Base-by-base conservation (phyloP, 768 basidiomycete species). In the Tylopilus subfusipes region DNA sequence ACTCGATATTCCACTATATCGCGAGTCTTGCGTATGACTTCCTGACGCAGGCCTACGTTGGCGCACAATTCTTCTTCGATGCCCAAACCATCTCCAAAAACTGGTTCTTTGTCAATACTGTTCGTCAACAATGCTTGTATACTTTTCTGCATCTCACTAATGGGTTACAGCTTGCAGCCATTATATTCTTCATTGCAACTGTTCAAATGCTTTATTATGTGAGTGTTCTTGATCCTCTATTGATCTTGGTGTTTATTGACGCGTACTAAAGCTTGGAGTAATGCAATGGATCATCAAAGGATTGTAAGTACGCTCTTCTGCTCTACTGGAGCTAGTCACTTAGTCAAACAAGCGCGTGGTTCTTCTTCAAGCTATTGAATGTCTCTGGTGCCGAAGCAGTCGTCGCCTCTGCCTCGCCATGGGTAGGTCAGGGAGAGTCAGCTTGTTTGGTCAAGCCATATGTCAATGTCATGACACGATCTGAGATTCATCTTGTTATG, bases 341-440 rank as follows among this genome's bases (percentile, higher is more conserved):
- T 16, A 56, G 55, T 42, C 48, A 33, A 29, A 50, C 42, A 52
- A 88, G 86, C 65, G 93, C 93, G 4, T 93, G 90, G 90, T 81
- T 95, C 74, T 95, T 96, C 80, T 93, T 90, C 76, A 93, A 92
- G 71, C 72, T 90, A 49, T 81, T 96, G 83, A 85, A 89, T 58
- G 82, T 96, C 31, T 94, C 93, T n/a, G 93, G 94, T 54, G 93
- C 92, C 4, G 93, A 96, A 67, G 93, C 93, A 33, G 88, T 96
- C 53, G 91, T 96, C 40, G 93, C 93, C 27, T 85, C 93, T 46
- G 86, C 92, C 16, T 93, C 92, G 0, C 93, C 93, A n/a, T 96
- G 89, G 81, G 84, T 96, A 59, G 93, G 93, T 21, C 88, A 90
- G 72, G 93, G 89, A 66, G 93, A 94, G 70, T 88, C 85, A 22